phyloP scores from a whole-genome alignment of 179 eudicot genomes.

The Heliamphora pulchella region DNA sequence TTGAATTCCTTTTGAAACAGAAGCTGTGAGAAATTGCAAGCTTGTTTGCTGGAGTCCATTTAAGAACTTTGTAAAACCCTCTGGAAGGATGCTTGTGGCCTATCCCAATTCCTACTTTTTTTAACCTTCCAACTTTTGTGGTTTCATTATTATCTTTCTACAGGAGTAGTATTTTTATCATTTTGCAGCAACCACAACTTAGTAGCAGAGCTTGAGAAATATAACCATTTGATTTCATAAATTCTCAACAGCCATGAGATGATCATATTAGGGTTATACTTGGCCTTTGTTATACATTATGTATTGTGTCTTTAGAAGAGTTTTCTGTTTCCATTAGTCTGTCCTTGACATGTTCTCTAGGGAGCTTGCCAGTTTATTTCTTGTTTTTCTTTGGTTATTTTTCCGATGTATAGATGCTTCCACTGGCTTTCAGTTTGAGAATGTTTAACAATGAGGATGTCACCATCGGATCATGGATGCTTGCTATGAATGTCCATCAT shows the following conservation, averaged over 20 bases:
- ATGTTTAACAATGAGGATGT: conserved; percentile 77
- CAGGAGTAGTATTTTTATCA: background rate
- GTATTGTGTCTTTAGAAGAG: background rate
- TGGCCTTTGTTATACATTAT: background rate
- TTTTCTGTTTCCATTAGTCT: background rate
- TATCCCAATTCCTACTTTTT: background rate
- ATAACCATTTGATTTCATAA: too few species aligned
- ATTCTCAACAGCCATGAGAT: too few species aligned
- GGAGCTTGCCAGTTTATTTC: background rate
- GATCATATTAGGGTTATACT: background rate
- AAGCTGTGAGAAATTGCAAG: background rate
- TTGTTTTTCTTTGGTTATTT: background rate
- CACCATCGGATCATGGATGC: conserved; percentile 78
- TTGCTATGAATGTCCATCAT: conserved; percentile 63
- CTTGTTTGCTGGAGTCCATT: background rate
- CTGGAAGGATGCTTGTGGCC: background rate
- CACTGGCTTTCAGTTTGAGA: conserved; percentile 41
- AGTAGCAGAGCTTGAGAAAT: too few species aligned
- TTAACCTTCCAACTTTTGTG: background rate
- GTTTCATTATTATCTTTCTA: background rate
- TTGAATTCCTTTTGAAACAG: background rate
- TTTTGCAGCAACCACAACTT: background rate
- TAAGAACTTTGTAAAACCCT: background rate
- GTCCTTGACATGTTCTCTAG: background rate
- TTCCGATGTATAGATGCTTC: background rate